Percentiles rank a stretch among this genome's conserved stretches.
Conservation (phyloP, 495 filamentous ascomycete genomes). For the Hypoxylon lenormandii region DNA sequence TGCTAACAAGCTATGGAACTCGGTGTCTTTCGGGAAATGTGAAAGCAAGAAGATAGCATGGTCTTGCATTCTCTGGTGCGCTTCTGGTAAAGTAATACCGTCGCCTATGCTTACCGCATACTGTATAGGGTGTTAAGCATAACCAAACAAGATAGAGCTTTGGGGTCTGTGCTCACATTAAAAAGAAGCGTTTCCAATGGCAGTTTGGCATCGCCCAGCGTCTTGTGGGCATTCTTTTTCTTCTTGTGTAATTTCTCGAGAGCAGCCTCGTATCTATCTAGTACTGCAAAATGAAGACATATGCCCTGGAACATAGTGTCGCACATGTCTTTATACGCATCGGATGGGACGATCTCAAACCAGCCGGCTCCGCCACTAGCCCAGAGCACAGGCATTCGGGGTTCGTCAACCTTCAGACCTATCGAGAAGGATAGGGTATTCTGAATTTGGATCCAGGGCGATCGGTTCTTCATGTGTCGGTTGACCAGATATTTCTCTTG, state of each 20-base stretch:
- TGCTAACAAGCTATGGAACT: slow-evolving; percentile 54
- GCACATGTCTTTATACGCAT: slow-evolving; percentile 70
- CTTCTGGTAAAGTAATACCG: slow-evolving; percentile 57
- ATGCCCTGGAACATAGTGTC: slow-evolving; percentile 76
- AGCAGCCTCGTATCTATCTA: slow-evolving; percentile 51
- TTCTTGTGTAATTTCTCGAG: slow-evolving; percentile 47
- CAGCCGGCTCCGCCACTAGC: slow-evolving; percentile 81
- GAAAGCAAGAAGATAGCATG: slow-evolving; percentile 57
- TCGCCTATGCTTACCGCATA: slow-evolving; percentile 59
- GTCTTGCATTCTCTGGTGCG: slow-evolving; percentile 49
- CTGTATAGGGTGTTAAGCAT: slow-evolving; percentile 41
- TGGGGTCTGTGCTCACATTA: slow-evolving; percentile 51
- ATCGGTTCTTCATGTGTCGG: slow-evolving; percentile 53
- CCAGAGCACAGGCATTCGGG: slow-evolving; percentile 75
- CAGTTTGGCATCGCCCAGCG: slow-evolving; percentile 42
- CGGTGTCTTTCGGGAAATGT: slow-evolving; percentile 58
- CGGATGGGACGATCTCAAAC: slow-evolving; percentile 76
- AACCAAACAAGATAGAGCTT: not conserved
- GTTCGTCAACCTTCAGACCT: slow-evolving; percentile 67
- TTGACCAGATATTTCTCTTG: slow-evolving; percentile 53
- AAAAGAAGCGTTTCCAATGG: slow-evolving; percentile 54
- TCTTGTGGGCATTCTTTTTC: slow-evolving; percentile 50
- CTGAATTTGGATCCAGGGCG: slow-evolving; percentile 72
- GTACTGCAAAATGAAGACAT: slow-evolving; percentile 74
- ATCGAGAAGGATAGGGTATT: slow-evolving; percentile 75